phyloP scores from a whole-genome alignment of 2,329 filamentous ascomycete genomes.

The Endothia cerciana region DNA sequence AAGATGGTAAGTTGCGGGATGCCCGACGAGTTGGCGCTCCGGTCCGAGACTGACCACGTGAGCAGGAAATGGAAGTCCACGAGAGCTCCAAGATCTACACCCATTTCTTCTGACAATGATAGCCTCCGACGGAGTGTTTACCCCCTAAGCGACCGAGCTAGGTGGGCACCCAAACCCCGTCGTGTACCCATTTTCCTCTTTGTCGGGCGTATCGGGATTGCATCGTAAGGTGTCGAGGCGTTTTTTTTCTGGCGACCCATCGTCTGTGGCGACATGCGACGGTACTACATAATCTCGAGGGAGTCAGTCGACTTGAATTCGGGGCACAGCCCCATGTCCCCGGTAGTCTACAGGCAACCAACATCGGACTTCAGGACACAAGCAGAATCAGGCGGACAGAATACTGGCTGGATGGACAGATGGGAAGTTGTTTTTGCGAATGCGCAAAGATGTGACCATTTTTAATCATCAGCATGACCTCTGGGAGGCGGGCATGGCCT shows the following conservation, averaged over 20 bases:
- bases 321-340: neutral
- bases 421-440: slow-evolving; percentile 14
- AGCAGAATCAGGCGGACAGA: neutral
- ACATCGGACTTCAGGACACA: slow-evolving; percentile 8
- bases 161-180: slow-evolving; percentile 35
- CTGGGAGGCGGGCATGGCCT: slow-evolving; percentile 36
- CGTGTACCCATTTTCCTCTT: slow-evolving; percentile 58
- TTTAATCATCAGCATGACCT: slow-evolving; percentile 30
- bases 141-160: slow-evolving; percentile 14
- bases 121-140: slow-evolving; percentile 28
- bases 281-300: slow-evolving; percentile 27
- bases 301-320: slow-evolving; percentile 6
- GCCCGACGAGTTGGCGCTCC: neutral
- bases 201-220: slow-evolving; percentile 38
- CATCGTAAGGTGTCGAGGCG: slow-evolving; percentile 37
- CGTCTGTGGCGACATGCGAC: slow-evolving; percentile 20
- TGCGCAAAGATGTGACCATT: slow-evolving; percentile 22
- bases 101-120: slow-evolving; percentile 88
- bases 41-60: slow-evolving; percentile 44
- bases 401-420: slow-evolving; percentile 12
- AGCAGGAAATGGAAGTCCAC: slow-evolving; percentile 98
- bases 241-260: slow-evolving; percentile 30
- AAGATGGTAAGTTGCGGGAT: slow-evolving; percentile 81
- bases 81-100: slow-evolving; percentile 99
- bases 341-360: slow-evolving; percentile 11